phyloP scores from a whole-genome alignment of 352 stramenopile species.

The Phytophthora podocarpi region DNA sequence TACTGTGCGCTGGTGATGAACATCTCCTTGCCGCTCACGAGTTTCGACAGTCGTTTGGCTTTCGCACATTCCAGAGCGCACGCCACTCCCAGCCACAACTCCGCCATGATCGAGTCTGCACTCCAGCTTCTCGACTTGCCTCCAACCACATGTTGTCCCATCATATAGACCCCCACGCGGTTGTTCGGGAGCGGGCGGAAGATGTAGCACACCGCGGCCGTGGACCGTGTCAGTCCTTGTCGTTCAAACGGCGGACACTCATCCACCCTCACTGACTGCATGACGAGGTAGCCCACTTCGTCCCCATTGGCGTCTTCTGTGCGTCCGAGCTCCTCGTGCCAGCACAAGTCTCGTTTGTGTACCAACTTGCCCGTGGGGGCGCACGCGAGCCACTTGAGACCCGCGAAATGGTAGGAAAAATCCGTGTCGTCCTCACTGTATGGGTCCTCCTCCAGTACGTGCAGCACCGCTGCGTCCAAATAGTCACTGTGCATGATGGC shows the following conservation, averaged over 20 bases:
- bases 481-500: conserved; percentile 67
- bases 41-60: conserved; percentile 58
- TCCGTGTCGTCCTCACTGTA: conserved; percentile 55
- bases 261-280: conserved; percentile 56
- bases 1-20: conserved; percentile 55
- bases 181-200: conserved; percentile 58
- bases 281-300: conserved; percentile 65
- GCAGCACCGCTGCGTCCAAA: conserved; percentile 59
- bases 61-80: conserved; percentile 62
- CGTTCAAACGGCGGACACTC: conserved; percentile 66
- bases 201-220: conserved; percentile 64
- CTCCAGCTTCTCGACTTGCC: conserved; percentile 68
- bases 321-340: conserved; percentile 63
- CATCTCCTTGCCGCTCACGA: conserved; percentile 57
- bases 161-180: conserved; percentile 70
- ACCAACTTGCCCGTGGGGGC: conserved; percentile 53
- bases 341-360: conserved; percentile 73
- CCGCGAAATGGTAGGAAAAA: conserved; percentile 59
- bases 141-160: conserved; percentile 52
- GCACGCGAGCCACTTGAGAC: conserved; percentile 67
- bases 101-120: conserved; percentile 53
- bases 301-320: conserved; percentile 52
- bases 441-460: conserved; percentile 60
- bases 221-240: conserved; percentile 57
- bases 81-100: conserved; percentile 66